These are phyloP conservation scores for Ananas comosus DNA, from an alignment of 176 grass and related monocot species.

Conservation along the genomic window DNA sequence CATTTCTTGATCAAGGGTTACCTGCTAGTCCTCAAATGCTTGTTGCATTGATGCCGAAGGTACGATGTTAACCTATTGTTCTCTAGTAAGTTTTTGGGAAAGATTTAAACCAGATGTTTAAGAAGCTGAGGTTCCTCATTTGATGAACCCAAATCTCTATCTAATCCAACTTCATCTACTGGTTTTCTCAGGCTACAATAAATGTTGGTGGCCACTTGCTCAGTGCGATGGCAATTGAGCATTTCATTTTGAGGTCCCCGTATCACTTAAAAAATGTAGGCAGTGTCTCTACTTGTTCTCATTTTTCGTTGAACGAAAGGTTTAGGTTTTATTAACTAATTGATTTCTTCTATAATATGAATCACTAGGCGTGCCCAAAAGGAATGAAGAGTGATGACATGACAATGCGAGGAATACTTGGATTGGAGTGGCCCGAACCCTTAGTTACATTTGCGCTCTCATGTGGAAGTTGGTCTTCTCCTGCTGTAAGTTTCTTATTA, in stretches of 20 bases:
- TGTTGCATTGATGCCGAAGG: slow-evolving; percentile 86
- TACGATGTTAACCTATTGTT: slow-evolving; percentile 24
- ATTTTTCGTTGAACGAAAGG: background rate
- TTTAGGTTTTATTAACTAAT: slow-evolving; percentile 1
- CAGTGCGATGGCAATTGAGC: slow-evolving; percentile 92
- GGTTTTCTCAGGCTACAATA: slow-evolving; percentile 52
- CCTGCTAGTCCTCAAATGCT: slow-evolving; percentile 68
- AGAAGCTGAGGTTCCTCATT: background rate
- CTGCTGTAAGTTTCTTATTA: slow-evolving; percentile 43
- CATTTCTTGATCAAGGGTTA: slow-evolving; percentile 90
- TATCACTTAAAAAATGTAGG: slow-evolving; percentile 72
- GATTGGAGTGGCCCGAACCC: slow-evolving; percentile 92
- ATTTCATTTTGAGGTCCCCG: slow-evolving; percentile 81
- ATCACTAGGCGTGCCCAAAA: slow-evolving; percentile 32
- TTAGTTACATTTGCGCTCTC: slow-evolving; percentile 89
- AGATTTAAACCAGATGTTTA: background rate
- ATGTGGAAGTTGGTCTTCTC: slow-evolving; percentile 93
- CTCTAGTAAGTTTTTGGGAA: background rate
- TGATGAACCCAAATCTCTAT: background rate
- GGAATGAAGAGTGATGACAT: slow-evolving; percentile 29
- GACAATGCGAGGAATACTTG: slow-evolving; percentile 35
- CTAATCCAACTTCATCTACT: background rate
- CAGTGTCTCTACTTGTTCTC: background rate
- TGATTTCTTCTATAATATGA: slow-evolving; percentile 4
- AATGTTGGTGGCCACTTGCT: slow-evolving; percentile 69